Evolutionary conservation across 768 basidiomycete species (phyloP).

Genomic region (Mrakia gelida): DNA sequence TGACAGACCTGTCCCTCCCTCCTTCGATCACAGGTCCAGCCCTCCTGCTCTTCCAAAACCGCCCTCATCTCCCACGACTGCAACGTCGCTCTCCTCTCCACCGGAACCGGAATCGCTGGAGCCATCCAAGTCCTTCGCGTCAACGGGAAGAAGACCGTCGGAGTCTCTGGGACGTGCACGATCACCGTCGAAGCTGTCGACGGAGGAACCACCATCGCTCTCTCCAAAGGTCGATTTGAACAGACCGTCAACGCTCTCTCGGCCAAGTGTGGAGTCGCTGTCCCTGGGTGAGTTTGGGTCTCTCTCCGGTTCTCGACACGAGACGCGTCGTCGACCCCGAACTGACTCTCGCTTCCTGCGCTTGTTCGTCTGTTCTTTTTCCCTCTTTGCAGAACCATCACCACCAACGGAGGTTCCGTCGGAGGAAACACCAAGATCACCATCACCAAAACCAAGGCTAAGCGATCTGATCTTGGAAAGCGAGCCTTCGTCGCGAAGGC

Average conservation of each 20-base stretch:
- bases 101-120: background rate
- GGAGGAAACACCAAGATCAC: background rate
- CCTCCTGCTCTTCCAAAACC: background rate
- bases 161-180: background rate
- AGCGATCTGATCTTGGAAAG: background rate
- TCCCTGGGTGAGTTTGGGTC: background rate
- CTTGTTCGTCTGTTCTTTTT: background rate
- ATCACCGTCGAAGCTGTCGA: background rate
- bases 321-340: background rate
- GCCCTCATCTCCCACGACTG: background rate
- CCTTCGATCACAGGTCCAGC: background rate
- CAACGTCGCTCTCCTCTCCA: background rate
- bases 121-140: background rate
- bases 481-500: background rate
- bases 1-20: background rate
- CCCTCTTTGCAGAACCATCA: background rate
- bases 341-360: too few species aligned
- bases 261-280: background rate
- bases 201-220: background rate
- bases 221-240: background rate
- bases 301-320: background rate
- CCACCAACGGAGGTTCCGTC: background rate
- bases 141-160: background rate
- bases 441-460: background rate
- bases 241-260: background rate